Evolutionary conservation across 2,329 filamentous ascomycete species (phyloP).

Genomic region (Fusarium guadeloupense): DNA sequence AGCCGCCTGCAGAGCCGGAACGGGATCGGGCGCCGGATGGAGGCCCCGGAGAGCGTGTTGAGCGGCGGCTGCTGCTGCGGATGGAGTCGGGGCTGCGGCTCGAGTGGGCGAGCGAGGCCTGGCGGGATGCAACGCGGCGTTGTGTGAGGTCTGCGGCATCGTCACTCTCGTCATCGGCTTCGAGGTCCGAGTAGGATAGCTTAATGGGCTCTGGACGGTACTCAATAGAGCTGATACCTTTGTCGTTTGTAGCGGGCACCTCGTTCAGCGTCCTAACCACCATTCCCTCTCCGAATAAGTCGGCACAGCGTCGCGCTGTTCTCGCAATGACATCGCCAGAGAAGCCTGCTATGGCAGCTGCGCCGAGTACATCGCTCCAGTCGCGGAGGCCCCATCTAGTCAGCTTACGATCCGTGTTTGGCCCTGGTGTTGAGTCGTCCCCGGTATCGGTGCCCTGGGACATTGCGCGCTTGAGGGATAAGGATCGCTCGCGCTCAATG

Average conservation of each 20-base stretch:
- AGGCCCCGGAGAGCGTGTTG: slow-evolving; percentile 32
- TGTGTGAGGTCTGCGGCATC: slow-evolving; percentile 40
- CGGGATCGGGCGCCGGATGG: slow-evolving; percentile 29
- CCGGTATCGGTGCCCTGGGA: slow-evolving; percentile 29
- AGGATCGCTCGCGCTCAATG: slow-evolving; percentile 27
- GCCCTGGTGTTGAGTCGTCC: slow-evolving; percentile 24
- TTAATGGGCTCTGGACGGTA: slow-evolving; percentile 46
- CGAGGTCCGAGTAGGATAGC: slow-evolving; percentile 36
- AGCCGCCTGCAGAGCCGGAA: slow-evolving; percentile 46
- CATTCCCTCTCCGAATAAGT: slow-evolving; percentile 79
- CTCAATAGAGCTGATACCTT: slow-evolving; percentile 40
- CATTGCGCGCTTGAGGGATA: slow-evolving; percentile 24
- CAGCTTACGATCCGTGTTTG: slow-evolving; percentile 41
- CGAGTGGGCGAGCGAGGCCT: slow-evolving; percentile 42
- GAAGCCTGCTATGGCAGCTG: slow-evolving; percentile 80
- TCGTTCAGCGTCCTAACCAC: slow-evolving; percentile 65
- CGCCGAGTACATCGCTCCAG: slow-evolving; percentile 86
- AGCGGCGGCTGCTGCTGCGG: slow-evolving; percentile 36
- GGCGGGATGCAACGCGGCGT: slow-evolving; percentile 45
- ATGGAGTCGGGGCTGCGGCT: slow-evolving; percentile 41
- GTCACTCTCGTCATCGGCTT: slow-evolving; percentile 40
- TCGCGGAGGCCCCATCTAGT: slow-evolving; percentile 65
- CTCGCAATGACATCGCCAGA: slow-evolving; percentile 70
- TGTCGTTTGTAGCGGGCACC: slow-evolving; percentile 34
- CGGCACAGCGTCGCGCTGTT: slow-evolving; percentile 76